Conservation (phyloP, 1,284 basidiomycete species). For the Cutaneotrichosporon sp. region DNA sequence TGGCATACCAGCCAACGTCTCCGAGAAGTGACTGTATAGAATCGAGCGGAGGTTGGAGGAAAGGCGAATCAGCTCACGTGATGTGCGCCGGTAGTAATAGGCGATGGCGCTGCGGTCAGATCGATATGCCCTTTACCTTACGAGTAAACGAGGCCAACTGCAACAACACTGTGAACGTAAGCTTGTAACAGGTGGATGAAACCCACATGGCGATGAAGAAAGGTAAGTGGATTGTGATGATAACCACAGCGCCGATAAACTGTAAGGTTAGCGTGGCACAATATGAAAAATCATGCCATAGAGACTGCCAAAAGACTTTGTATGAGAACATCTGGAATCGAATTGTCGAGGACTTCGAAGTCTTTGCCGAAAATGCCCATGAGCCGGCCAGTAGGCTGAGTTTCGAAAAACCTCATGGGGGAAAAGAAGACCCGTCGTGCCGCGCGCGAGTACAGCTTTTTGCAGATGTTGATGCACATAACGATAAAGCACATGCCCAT, state of each 20-base stretch:
- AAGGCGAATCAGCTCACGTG: conserved; percentile 72
- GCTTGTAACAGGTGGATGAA: not conserved
- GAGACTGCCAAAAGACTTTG: not conserved
- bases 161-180: not conserved
- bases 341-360: conserved; percentile 18
- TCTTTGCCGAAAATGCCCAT: conserved; percentile 58
- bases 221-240: conserved; percentile 24
- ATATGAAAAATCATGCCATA: no score
- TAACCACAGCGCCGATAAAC: conserved; percentile 5
- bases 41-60: conserved; percentile 46
- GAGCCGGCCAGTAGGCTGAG: conserved; percentile 61
- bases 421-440: conserved; percentile 59
- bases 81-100: conserved; percentile 76
- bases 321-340: not conserved
- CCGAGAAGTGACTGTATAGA: conserved; percentile 81
- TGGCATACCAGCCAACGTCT: conserved; percentile 72
- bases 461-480: conserved; percentile 57
- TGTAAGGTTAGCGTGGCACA: conserved; percentile 22
- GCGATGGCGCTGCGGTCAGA: conserved; percentile 54
- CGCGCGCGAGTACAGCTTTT: conserved; percentile 56
- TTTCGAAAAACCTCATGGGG: conserved; percentile 67
- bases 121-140: conserved; percentile 51
- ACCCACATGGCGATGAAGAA: conserved; percentile 18
- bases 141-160: conserved; percentile 53
- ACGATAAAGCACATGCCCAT: conserved; percentile 58